Evolutionary conservation across 2,329 filamentous ascomycete genomes (phyloP).

Genomic region (Seiridium unicorne): DNA sequence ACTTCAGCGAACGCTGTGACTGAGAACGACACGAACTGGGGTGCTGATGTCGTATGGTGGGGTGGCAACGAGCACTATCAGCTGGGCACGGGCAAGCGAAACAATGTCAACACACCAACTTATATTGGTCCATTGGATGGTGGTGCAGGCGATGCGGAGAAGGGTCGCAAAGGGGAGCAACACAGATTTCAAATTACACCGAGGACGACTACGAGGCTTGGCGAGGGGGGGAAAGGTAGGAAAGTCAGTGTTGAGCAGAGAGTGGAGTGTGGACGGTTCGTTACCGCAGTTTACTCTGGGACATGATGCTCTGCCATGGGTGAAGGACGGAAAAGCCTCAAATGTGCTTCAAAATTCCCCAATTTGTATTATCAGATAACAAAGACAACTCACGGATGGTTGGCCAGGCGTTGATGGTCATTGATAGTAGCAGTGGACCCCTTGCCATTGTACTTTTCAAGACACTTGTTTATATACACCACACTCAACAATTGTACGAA

Average conservation of each 20-base stretch:
- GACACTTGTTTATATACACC: no score
- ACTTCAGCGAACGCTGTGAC: conserved; percentile 41
- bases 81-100: conserved; percentile 85
- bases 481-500: no score
- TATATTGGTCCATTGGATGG: conserved; percentile 79
- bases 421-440: no score
- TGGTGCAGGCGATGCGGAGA: conserved; percentile 52
- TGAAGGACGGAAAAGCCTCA: neutral
- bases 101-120: conserved; percentile 70
- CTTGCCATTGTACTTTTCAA: no score
- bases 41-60: conserved; percentile 88
- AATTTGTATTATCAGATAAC: no score
- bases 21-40: conserved; percentile 79
- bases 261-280: conserved; percentile 80
- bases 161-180: conserved; percentile 59
- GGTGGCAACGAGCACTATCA: conserved; percentile 94
- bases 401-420: no score
- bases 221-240: conserved; percentile 57
- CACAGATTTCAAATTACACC: conserved; percentile 82
- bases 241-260: conserved; percentile 79
- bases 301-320: conserved; percentile 16
- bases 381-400: no score
- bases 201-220: conserved; percentile 65
- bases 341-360: no score
- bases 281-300: conserved; percentile 78